Evolutionary conservation across 2,329 filamentous ascomycete genomes (phyloP).

Genomic region (Sphaerulina musiva): DNA sequence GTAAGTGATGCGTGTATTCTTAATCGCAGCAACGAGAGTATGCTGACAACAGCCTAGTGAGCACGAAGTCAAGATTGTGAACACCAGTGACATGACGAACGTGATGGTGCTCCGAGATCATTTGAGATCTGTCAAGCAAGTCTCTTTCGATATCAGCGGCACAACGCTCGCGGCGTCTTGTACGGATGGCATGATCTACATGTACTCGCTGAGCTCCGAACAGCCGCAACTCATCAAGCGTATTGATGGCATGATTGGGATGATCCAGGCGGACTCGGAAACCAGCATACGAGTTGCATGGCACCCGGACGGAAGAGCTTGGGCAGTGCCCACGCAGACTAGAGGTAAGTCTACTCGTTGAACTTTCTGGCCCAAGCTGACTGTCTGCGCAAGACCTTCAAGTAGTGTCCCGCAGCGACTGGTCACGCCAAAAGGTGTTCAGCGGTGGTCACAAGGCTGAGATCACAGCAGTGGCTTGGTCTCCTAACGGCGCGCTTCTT

Average conservation of each 20-base stretch:
- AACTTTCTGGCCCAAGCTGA: neutral
- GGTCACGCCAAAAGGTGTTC: conserved; percentile 79
- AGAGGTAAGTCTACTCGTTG: conserved; percentile 36
- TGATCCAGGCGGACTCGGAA: conserved; percentile 69
- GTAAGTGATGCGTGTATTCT: conserved; percentile 39
- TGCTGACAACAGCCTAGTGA: conserved; percentile 49
- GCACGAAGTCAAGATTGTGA: conserved; percentile 81
- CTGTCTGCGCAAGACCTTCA: conserved; percentile 56
- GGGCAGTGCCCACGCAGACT: conserved; percentile 75
- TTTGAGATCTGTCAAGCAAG: conserved; percentile 76
- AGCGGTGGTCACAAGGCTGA: conserved; percentile 72
- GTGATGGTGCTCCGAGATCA: conserved; percentile 74
- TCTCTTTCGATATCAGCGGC: conserved; percentile 78
- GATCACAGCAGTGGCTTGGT: conserved; percentile 85
- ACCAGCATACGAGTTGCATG: conserved; percentile 69
- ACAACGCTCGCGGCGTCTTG: conserved; percentile 72
- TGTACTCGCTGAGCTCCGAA: conserved; percentile 75
- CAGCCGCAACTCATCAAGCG: conserved; percentile 75
- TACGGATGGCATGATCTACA: conserved; percentile 80
- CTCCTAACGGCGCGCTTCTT: conserved; percentile 84
- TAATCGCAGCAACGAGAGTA: neutral
- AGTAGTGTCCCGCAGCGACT: conserved; percentile 80
- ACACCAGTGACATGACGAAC: conserved; percentile 67
- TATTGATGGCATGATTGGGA: conserved; percentile 77
- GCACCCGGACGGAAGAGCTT: conserved; percentile 91